Evolutionary conservation across 2,329 filamentous ascomycete genomes (phyloP), one percentile per base, ranked within the genome.

Genomic region (Raffaelea deltoideospora): DNA sequence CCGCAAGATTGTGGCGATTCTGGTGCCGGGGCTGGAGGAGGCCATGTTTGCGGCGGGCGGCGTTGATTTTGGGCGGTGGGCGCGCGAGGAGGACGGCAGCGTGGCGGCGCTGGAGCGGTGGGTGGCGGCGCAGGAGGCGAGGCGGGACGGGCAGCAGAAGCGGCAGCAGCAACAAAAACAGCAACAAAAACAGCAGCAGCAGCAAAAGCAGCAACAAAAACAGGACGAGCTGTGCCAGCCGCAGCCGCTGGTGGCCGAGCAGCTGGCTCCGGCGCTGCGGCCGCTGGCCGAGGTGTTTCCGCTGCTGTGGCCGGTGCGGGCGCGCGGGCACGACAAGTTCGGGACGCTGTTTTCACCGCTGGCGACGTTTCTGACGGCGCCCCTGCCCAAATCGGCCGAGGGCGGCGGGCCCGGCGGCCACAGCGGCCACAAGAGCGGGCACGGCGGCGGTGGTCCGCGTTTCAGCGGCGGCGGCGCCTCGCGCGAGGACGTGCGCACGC

Each of bases 21-120:
- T 95, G 81, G 76, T 95, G 10, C 90, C 90, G 10, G 90, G 90
- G 0, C 60, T 98, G 19, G 88, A 96, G 52, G 72, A 84, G 49
- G 80, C 76, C 43, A 90, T 96, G 81, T 93, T 96, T 59, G 73
- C 80, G 53, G 67, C 72, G 11, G 52, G 57, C 27, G 63, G 68
- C 27, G n/a, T n/a, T n/a, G 59, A 74, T 44, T 67, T 66, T 34
- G 51, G 56, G 10, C 57, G 51, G 1, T 41, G 36, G 34, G 72
- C 65, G 48, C 61, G 64, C 31, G 52, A 59, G 11, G 40, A 45
- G 22, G 44, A 43, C 35, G 43, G 41, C 42, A 46, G 42, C 39
- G 41, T 47, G 17, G 52, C 53, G 34, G 50, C 52, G 24, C 50
- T 58, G 15, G 50, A 59, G 30, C 43, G 39, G 19, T 46, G 44